These are phyloP conservation scores for Ophiocordyceps camponoti-leonardi DNA, from an alignment of 2,329 filamentous ascomycete species.

Conservation along the genomic window DNA sequence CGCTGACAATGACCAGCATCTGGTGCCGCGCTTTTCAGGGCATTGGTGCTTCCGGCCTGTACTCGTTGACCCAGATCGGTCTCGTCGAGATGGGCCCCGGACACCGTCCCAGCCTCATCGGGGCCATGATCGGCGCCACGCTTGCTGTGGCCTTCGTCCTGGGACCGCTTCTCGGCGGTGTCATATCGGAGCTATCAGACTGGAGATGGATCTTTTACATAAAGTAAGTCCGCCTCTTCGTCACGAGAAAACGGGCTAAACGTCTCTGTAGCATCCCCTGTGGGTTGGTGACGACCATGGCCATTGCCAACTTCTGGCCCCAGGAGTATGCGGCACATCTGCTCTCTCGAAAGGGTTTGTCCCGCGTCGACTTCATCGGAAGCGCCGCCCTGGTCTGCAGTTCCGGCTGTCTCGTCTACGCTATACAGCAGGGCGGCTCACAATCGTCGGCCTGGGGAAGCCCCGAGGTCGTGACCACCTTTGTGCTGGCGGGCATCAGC, in stretches of 20 bases:
- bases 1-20: slow-evolving; percentile 24
- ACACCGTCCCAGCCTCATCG: slow-evolving; percentile 33
- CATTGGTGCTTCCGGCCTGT: slow-evolving; percentile 43
- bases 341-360: slow-evolving; percentile 23
- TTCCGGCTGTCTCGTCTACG: slow-evolving; percentile 36
- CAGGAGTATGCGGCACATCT: slow-evolving; percentile 16
- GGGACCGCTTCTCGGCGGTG: slow-evolving; percentile 39
- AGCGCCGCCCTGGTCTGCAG: slow-evolving; percentile 30
- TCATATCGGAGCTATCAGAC: slow-evolving; percentile 31
- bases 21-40: slow-evolving; percentile 41
- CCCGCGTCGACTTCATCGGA: slow-evolving; percentile 34
- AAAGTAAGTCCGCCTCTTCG: slow-evolving; percentile 25
- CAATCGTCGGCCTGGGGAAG: slow-evolving; percentile 33
- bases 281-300: slow-evolving; percentile 26
- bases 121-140: slow-evolving; percentile 36
- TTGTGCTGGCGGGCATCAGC: slow-evolving; percentile 28
- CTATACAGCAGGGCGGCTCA: slow-evolving; percentile 38
- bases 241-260: slow-evolving; percentile 1
- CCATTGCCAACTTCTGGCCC: slow-evolving; percentile 29
- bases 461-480: slow-evolving; percentile 28
- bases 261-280: slow-evolving; percentile 27
- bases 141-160: slow-evolving; percentile 40
- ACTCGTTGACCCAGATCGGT: slow-evolving; percentile 39
- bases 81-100: slow-evolving; percentile 38
- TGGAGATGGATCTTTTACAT: slow-evolving; percentile 47